Percentiles rank a stretch among this genome's conserved stretches.
Conservation (phyloP, 257 asterid genomes). For the Solanum rostratum region DNA sequence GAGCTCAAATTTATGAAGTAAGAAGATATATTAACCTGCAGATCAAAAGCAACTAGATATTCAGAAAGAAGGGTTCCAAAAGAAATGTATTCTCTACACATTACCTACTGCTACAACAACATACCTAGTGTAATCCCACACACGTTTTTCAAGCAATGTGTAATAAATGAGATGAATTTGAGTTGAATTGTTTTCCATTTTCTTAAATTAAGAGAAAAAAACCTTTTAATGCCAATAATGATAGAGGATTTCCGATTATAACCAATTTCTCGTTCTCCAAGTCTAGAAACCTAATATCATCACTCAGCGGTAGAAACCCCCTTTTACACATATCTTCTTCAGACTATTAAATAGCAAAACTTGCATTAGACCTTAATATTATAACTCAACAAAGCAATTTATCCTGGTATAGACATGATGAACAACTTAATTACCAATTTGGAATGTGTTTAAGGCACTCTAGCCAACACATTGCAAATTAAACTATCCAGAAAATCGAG, state of each 20-base stretch:
- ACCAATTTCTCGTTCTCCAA: not conserved
- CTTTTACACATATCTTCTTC: not conserved
- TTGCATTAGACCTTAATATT: not conserved
- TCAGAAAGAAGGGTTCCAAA: not conserved
- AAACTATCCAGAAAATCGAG: not conserved
- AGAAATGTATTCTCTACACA: not conserved
- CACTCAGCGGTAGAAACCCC: not conserved
- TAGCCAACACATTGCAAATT: not conserved
- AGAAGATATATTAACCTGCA: slow-evolving; percentile 33
- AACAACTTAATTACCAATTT: not conserved
- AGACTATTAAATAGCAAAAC: not conserved
- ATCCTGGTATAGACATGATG: not conserved
- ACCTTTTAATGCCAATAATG: not conserved
- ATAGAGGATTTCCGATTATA: not conserved
- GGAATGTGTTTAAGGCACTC: not conserved
- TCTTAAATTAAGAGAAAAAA: not conserved
- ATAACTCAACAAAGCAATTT: not conserved
- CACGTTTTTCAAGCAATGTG: not conserved
- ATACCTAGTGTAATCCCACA: not conserved
- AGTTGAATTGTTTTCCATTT: not conserved
- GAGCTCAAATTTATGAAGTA: not conserved
- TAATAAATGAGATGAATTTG: not conserved
- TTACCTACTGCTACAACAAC: not conserved
- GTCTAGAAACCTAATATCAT: not conserved
- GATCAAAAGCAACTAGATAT: not conserved